Percentiles rank a stretch among this genome's conserved stretches.
Conservation (phyloP, 2,329 filamentous ascomycete genomes). For the Fusarium sacchari region DNA sequence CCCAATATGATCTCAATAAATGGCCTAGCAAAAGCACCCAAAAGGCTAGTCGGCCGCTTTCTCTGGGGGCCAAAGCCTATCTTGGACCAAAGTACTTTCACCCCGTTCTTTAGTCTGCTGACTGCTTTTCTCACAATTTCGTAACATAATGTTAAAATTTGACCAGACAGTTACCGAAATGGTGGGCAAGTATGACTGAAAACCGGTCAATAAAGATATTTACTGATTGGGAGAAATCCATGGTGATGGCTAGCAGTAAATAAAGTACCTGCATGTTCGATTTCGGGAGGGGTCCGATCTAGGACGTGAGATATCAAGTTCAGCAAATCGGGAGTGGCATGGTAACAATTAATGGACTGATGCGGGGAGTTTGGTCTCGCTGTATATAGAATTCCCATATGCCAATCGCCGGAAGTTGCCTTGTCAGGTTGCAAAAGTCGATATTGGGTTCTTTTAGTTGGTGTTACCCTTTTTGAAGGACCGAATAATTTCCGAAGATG, state of each 20-base stretch:
- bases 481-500: not conserved
- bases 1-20: not conserved
- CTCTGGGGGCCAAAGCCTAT: not conserved
- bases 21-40: fast-evolving
- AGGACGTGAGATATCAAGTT: not conserved
- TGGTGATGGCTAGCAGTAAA: not conserved
- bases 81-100: not conserved
- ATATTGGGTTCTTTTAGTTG: not conserved
- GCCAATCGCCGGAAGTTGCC: too few relatives aligned
- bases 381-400: not conserved
- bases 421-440: too few relatives aligned
- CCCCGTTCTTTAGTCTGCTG: not conserved
- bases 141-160: not conserved
- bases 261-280: not conserved
- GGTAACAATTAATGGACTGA: not conserved
- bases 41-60: not conserved
- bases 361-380: not conserved
- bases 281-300: not conserved
- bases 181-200: fast-evolving
- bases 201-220: too few relatives aligned
- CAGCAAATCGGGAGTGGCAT: fast-evolving
- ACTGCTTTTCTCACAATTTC: not conserved
- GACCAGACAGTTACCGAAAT: not conserved
- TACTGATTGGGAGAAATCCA: fast-evolving
- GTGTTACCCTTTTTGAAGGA: not conserved